These are phyloP conservation scores for Podaxis sp. DNA, from an alignment of 768 basidiomycete genomes.

Conservation along the genomic window DNA sequence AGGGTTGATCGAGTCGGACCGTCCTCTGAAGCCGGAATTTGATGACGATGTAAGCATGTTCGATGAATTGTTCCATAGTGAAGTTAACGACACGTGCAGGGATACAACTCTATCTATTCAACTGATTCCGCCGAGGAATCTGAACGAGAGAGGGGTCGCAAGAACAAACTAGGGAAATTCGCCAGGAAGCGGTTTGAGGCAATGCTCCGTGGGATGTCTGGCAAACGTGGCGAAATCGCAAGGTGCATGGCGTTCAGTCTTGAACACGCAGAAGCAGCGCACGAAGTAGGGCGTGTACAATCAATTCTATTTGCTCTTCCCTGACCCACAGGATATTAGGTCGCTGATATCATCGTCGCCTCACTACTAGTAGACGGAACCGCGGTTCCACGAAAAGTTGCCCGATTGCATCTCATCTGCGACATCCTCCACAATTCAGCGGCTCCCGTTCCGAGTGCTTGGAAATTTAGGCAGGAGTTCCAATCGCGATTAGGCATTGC, in stretches of 20 bases:
- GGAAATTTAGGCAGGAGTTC: constrained; percentile 96
- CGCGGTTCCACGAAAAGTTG: constrained; percentile 95
- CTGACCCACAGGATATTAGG: constrained; percentile 38
- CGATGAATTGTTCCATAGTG: background rate
- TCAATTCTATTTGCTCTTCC: background rate
- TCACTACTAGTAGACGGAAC: constrained; percentile 90
- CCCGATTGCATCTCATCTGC: constrained; percentile 91
- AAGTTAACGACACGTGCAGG: constrained; percentile 37
- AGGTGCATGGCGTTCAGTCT: constrained; percentile 97
- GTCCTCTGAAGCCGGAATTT: constrained; percentile 61
- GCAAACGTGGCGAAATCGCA: constrained; percentile 86
- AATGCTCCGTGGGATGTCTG: constrained; percentile 83
- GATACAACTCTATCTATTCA: constrained; percentile 84
- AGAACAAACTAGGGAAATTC: constrained; percentile 71
- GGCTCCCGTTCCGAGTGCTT: constrained; percentile 89
- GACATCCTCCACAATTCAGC: constrained; percentile 98
- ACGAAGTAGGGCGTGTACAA: constrained; percentile 54
- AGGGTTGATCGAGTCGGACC: constrained; percentile 58
- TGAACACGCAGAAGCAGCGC: constrained; percentile 93
- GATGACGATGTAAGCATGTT: constrained; percentile 62
- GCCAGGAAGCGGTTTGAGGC: constrained; percentile 85
- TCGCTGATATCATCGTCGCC: constrained; percentile 85
- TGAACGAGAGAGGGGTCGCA: constrained; percentile 78
- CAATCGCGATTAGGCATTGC: constrained; percentile 88
- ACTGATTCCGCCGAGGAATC: constrained; percentile 94